Conservation (phyloP, 2,329 filamentous ascomycete genomes). For the Colletotrichum caudatum region DNA sequence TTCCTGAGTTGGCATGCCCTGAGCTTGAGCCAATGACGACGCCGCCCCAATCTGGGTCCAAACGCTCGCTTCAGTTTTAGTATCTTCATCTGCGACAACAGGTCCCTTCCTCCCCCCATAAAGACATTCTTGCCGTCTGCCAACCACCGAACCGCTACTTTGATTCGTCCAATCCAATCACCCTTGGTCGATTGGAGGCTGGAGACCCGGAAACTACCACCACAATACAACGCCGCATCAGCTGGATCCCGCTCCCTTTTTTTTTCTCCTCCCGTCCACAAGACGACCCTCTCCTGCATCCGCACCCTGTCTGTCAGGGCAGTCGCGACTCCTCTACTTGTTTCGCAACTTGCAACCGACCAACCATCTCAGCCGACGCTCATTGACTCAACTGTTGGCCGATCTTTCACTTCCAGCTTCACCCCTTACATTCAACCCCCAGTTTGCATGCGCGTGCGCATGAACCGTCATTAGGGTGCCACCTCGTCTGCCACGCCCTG, state of each 20-base stretch:
- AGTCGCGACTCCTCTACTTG: slow-evolving; percentile 28
- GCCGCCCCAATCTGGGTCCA: slow-evolving; percentile 35
- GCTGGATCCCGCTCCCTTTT: slow-evolving; percentile 31
- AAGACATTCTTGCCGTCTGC: slow-evolving; percentile 19
- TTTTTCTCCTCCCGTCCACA: slow-evolving; percentile 22
- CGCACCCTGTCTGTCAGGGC: slow-evolving; percentile 32
- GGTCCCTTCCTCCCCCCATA: slow-evolving; percentile 26
- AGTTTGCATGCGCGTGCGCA: slow-evolving; percentile 39
- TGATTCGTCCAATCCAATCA: slow-evolving; percentile 16
- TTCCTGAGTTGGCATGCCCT: slow-evolving; percentile 17
- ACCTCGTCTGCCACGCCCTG: slow-evolving; percentile 36
- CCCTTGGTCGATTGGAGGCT: slow-evolving; percentile 10
- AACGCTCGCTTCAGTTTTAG: slow-evolving; percentile 43
- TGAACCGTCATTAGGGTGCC: slow-evolving; percentile 33
- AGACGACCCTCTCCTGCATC: slow-evolving; percentile 25
- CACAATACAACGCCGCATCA: slow-evolving; percentile 26
- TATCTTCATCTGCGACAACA: slow-evolving; percentile 41
- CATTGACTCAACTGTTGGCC: slow-evolving; percentile 25
- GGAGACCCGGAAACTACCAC: slow-evolving; percentile 19
- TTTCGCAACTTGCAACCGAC: slow-evolving; percentile 31
- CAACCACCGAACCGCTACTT: slow-evolving; percentile 19
- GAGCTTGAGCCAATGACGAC: slow-evolving; percentile 38
- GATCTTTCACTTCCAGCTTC: slow-evolving; percentile 34
- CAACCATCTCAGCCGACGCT: slow-evolving; percentile 23
- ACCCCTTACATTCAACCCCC: slow-evolving; percentile 37